These are phyloP conservation scores for Pseudophaeomoniella oleicola DNA, from an alignment of 2,329 filamentous ascomycete species.

Conservation along the genomic window DNA sequence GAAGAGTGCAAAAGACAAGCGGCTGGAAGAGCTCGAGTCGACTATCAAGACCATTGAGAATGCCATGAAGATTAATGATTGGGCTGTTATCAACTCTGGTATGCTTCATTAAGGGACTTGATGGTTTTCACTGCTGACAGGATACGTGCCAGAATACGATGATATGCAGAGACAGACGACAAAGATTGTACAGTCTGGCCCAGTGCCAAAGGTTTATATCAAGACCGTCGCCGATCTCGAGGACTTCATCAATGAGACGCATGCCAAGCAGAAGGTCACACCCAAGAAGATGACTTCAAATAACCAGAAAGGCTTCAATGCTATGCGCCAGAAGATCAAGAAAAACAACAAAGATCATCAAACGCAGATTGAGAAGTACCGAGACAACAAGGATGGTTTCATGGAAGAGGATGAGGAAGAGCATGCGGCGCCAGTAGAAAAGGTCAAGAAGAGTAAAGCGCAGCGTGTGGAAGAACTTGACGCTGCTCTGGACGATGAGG, in stretches of 20 bases:
- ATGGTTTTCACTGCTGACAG: neutral
- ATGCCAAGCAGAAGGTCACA: conserved; percentile 89
- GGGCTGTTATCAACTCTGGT: conserved; percentile 84
- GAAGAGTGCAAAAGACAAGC: conserved; percentile 97
- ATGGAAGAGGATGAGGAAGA: conserved; percentile 76
- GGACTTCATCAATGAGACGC: conserved; percentile 82
- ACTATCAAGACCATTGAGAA: conserved; percentile 90
- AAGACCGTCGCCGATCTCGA: conserved; percentile 88
- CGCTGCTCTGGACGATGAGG: conserved; percentile 54
- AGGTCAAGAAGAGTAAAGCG: conserved; percentile 27
- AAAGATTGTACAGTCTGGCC: conserved; percentile 63
- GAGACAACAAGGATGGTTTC: conserved; percentile 69
- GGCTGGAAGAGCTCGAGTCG: conserved; percentile 80
- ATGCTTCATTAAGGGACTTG: conserved; percentile 22
- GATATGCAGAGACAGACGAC: conserved; percentile 77
- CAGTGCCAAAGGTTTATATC: conserved; percentile 80
- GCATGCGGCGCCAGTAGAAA: conserved; percentile 36
- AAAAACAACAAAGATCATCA: conserved; percentile 97
- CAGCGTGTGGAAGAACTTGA: conserved; percentile 35
- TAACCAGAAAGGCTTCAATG: conserved; percentile 85
- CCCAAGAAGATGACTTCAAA: conserved; percentile 98
- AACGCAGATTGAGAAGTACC: conserved; percentile 73
- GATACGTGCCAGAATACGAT: conserved; percentile 64
- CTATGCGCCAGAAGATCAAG: conserved; percentile 95
- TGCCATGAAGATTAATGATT: conserved; percentile 93